phyloP scores from a whole-genome alignment of 2,329 filamentous ascomycete genomes.

The Claviceps maximensis region DNA sequence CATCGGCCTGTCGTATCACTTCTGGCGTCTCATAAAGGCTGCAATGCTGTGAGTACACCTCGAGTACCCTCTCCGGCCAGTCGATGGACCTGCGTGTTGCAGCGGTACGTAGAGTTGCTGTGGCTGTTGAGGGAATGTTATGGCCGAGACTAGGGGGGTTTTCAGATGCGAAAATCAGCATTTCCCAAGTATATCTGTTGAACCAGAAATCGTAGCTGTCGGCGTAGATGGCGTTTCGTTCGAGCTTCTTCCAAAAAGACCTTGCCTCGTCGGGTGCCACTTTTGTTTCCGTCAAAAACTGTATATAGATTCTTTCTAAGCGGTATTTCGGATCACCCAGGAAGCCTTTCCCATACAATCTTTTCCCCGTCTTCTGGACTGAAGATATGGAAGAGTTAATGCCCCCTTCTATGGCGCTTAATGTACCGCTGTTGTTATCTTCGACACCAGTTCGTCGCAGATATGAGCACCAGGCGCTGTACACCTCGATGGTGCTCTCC shows the following conservation, averaged over 20 bases:
- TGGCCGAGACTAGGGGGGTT: slow-evolving; percentile 32
- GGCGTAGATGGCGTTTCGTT: slow-evolving; percentile 47
- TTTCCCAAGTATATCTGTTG: slow-evolving; percentile 83
- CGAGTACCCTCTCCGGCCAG: slow-evolving; percentile 63
- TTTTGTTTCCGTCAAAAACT: slow-evolving; percentile 78
- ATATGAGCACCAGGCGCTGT: slow-evolving; percentile 89
- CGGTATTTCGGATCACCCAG: slow-evolving; percentile 81
- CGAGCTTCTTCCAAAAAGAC: slow-evolving; percentile 60
- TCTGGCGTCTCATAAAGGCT: slow-evolving; percentile 79
- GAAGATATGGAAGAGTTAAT: slow-evolving; percentile 77
- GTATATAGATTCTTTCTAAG: slow-evolving; percentile 82
- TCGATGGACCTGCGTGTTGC: slow-evolving; percentile 50
- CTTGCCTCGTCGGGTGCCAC: slow-evolving; percentile 66
- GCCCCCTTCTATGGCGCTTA: slow-evolving; percentile 81
- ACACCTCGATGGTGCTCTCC: slow-evolving; percentile 79
- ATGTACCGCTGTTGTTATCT: slow-evolving; percentile 63
- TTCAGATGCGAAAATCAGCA: slow-evolving; percentile 46
- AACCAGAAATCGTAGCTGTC: slow-evolving; percentile 90
- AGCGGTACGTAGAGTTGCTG: slow-evolving; percentile 62
- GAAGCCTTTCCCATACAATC: slow-evolving; percentile 60
- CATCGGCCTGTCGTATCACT: slow-evolving; percentile 58
- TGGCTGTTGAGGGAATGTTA: slow-evolving; percentile 58
- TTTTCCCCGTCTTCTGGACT: slow-evolving; percentile 64
- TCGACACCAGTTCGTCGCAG: slow-evolving; percentile 75
- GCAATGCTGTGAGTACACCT: slow-evolving; percentile 66